A percentile compares a stretch with the other conserved stretches of the same genome.
These are phyloP conservation scores for Penicillium sp. DNA, from an alignment of 2,329 filamentous ascomycete genomes.

Conservation along the genomic window DNA sequence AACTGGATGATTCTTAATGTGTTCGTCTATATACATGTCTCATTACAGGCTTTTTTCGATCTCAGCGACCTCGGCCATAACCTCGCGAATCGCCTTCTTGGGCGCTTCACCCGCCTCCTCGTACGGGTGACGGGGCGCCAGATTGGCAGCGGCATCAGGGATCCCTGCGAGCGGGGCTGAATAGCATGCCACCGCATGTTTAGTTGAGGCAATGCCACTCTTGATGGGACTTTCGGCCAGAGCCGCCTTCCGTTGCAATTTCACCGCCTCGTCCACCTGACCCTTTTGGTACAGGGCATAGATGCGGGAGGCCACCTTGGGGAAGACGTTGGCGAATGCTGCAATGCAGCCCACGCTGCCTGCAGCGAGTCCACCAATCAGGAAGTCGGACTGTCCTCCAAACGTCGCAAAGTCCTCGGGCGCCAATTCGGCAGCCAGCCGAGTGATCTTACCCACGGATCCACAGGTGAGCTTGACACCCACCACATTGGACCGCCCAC, in stretches of 20 bases:
- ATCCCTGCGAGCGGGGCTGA: slow-evolving; percentile 63
- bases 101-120: slow-evolving; percentile 46
- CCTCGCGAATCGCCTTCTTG: slow-evolving; percentile 44
- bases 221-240: slow-evolving; percentile 67
- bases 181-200: slow-evolving; percentile 65
- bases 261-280: slow-evolving; percentile 59
- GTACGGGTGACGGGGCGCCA: slow-evolving; percentile 64
- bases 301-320: slow-evolving; percentile 58
- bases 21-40: neutral
- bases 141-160: slow-evolving; percentile 57
- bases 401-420: slow-evolving; percentile 65
- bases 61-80: slow-evolving; percentile 22
- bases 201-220: slow-evolving; percentile 65
- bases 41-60: slow-evolving; percentile 20
- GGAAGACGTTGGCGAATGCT: slow-evolving; percentile 60
- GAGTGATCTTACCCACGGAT: slow-evolving; percentile 62
- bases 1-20: too few species aligned
- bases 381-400: slow-evolving; percentile 73
- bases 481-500: slow-evolving; percentile 54
- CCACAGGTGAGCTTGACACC: slow-evolving; percentile 69
- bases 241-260: slow-evolving; percentile 62
- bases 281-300: slow-evolving; percentile 63
- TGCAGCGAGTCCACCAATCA: slow-evolving; percentile 57
- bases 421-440: slow-evolving; percentile 55
- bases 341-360: slow-evolving; percentile 59